Conservation (phyloP, 2,329 filamentous ascomycete species). For the Fusarium luffae region DNA sequence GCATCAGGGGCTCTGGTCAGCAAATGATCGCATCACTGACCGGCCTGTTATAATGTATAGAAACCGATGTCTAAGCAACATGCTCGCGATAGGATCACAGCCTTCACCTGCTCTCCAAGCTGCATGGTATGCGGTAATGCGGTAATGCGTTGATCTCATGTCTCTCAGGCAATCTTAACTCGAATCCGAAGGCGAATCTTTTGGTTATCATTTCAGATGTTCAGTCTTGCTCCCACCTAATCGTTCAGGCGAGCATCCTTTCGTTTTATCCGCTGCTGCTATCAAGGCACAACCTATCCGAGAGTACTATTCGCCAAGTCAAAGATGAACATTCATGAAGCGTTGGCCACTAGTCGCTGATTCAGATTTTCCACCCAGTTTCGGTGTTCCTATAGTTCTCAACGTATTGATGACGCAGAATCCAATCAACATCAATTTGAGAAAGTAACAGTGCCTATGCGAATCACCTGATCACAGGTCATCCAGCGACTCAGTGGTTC, state of each 20-base stretch:
- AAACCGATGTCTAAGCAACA: too few relatives aligned
- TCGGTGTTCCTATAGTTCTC: background rate
- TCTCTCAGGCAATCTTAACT: background rate
- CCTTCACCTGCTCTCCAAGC: background rate
- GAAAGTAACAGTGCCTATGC: background rate
- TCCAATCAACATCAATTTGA: background rate
- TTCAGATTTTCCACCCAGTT: background rate
- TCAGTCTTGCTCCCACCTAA: background rate
- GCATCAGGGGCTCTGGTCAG: background rate
- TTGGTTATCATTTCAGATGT: background rate
- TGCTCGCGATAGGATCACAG: background rate
- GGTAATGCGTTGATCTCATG: background rate
- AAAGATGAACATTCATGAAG: background rate
- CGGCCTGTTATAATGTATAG: background rate
- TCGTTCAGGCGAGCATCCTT: background rate
- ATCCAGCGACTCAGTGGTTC: background rate
- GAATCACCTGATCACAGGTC: background rate
- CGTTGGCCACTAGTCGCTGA: background rate
- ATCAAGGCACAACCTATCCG: background rate
- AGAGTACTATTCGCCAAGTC: background rate
- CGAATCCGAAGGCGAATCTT: background rate
- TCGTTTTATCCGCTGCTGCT: background rate
- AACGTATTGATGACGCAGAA: background rate
- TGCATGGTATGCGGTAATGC: background rate
- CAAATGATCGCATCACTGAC: background rate